Evolutionary conservation across 495 filamentous ascomycete genomes (phyloP), one percentile per base, ranked within the genome.

Genomic region (Thermochaetoides thermophila): DNA sequence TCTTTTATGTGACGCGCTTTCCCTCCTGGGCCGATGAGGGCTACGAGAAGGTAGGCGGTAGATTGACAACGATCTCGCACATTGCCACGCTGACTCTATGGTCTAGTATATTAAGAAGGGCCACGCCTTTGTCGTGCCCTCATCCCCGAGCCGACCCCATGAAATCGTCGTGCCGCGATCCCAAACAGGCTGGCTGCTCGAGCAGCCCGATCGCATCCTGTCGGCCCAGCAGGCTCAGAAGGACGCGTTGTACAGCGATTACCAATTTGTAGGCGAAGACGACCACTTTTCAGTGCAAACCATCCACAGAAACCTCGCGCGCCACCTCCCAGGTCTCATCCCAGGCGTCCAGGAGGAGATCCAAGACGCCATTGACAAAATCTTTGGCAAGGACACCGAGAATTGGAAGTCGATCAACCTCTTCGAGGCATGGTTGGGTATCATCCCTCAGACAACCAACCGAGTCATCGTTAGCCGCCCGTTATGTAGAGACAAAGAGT

Each of bases 101-200:
- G 13, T 17, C 17, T 30, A 57, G 50, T 56, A 56, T 29, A 42
- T 42, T 18, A 56, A 52, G 37, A 29, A 59, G 9, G 46, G 35
- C 30, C 44, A 35, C 24, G 34, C 53, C 19, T 59, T 49, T 29
- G 43, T 56, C 14, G 44, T 49, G 7, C 55, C 50, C 10, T 41
- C 48, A 1, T 39, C 49, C 17, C 46, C 49, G 16, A 46, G 44
- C 25, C 50, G 47, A 3, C 48, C 53, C 1, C 28, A 38, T n/a
- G 50, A 59, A 29, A 49, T 59, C 14, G 53, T 59, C 19, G 36
- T 59, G 1, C 53, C 55, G 7, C 48, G 38, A 5, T 44, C 49
- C 5, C 55, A 59, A 30, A 43, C 47, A 1, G 32, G 43, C 4
- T 59, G 55, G 55, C 42, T 59, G 34, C 46, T 59, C 34, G 53